Evolutionary conservation across 441 rosid species (phyloP), one percentile per base, ranked within the genome.

Genomic region (Pelargonium australe): DNA sequence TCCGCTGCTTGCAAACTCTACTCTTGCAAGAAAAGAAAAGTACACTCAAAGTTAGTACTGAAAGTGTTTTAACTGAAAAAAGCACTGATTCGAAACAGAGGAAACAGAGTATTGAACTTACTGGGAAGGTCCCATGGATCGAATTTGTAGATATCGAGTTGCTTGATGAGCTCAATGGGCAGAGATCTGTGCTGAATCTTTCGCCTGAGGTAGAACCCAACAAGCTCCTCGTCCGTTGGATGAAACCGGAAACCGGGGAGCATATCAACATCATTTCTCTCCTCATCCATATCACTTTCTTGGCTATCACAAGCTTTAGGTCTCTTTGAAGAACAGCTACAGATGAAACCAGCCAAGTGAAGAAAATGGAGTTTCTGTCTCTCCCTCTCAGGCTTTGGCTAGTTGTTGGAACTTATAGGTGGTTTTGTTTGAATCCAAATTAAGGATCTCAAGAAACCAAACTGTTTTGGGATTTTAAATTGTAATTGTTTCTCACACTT

Each of bases 121-220:
- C 99, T 89, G 74, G 99, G 97, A 69, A 91, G 97, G 75, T 88
- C 97, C 97, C 98, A 94, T 41, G 31, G 31, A 25, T 25, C 31
- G 31, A 25, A 25, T 25, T 25, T 25, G 31, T 25, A 25, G 31
- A 91, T 91, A 66, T 94, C 97, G 5, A 91, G 88, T 85, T 94
- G 96, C 81, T 87, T 91, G 73, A 94, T 94, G 61, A 94, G 87
- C 78, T 94, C 96, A 63, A 91, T 80, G 34, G 92, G 84, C 70
- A 89, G 82, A 70, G 90, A 34, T 45, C 74, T 76, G 17, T 88
- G 94, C 71, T 85, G 89, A 69, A 86, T 80, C 85, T 88, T 94
- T 58, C 89, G 72, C 77, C 76, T 84, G 23, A 94, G 80, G 43
- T 94, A 94, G 77, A 94, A 94, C 45, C 85, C 92, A 19, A 94